These are phyloP conservation scores for Parastagonospora nodorum DNA, from an alignment of 2,329 filamentous ascomycete species.

Conservation along the genomic window DNA sequence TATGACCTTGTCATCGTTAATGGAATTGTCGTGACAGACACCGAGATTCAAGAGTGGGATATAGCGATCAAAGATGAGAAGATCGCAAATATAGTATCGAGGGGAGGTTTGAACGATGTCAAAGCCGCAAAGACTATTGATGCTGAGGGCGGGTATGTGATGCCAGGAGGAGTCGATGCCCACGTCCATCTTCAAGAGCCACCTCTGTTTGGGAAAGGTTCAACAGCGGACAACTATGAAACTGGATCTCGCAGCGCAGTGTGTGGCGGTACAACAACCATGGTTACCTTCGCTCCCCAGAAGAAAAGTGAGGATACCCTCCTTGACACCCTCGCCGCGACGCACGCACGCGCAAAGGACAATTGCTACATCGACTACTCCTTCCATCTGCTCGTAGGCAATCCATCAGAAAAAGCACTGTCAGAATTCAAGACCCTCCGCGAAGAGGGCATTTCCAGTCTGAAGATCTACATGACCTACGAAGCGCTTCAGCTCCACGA, in stretches of 20 bases:
- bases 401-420: constrained; percentile 41
- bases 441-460: constrained; percentile 44
- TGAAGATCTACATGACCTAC: constrained; percentile 54
- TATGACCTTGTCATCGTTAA: constrained; percentile 51
- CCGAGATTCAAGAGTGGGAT: constrained; percentile 46
- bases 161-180: constrained; percentile 52
- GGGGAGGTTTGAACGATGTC: constrained; percentile 36
- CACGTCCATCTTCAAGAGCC: constrained; percentile 56
- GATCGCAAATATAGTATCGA: constrained; percentile 42
- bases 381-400: constrained; percentile 47
- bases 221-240: constrained; percentile 48
- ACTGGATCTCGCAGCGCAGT: constrained; percentile 53
- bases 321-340: constrained; percentile 50
- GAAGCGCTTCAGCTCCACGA: constrained; percentile 47
- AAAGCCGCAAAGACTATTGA: constrained; percentile 45
- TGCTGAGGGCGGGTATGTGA: constrained; percentile 54
- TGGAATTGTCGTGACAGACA: constrained; percentile 50
- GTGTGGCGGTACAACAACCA: constrained; percentile 56
- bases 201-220: constrained; percentile 51
- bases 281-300: constrained; percentile 56
- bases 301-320: constrained; percentile 52
- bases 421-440: constrained; percentile 44
- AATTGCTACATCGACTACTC: constrained; percentile 58
- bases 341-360: constrained; percentile 49
- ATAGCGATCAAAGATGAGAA: constrained; percentile 52